Base-by-base conservation (phyloP, 1,284 basidiomycete genomes). In the Thelephora terrestris region DNA sequence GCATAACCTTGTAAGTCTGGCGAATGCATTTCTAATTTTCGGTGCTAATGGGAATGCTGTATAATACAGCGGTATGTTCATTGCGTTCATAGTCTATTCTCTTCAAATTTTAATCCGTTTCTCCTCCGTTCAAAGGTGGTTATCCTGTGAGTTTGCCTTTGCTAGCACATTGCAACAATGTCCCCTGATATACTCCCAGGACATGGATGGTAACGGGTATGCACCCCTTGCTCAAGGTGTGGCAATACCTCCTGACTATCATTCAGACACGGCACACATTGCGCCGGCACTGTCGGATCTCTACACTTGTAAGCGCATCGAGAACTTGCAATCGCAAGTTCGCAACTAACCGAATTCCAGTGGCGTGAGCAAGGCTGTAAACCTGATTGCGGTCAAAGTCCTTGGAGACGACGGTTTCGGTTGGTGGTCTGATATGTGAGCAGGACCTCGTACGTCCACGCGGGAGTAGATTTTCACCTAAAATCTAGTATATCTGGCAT, bases 301-400 rank as follows among this genome's bases (percentile, higher is more conserved):
- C 20, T 18, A 16, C 39, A 14, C 25, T 42, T 12, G 39, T 42
- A n/a, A 42, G 39, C 6, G n/a, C 25, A 21, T 20, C n/a, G 3
- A 42, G 20, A 7, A n/a, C 3, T 20, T 23, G 10, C 20, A 9
- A 20, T 42, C n/a, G 12, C n/a, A 14, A 2, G 9, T 23, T 3
- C 6, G 20, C 14, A 12, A 23, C 39, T 21, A 12, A 16, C 39
- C 25, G n/a, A 20, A 12, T 42, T 42, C 39, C n/a, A 42, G 39
- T 21, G 78, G 79, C 60, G 76, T 80, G 17, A 77, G 77, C 53
- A 80, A 79, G 65, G 66, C 65, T 53, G 76, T 74, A 46, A 68
- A 67, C 49, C 57, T 79, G 48, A 71, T 79, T 50, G 78, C 78
- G 47, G 78, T 81, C 65, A 81, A 81, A 68, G 78, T 81, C 9